Evolutionary conservation across 208 protist species (phyloP), one percentile per base, ranked within the genome.

Genomic region (Trypanosoma scelopori): DNA sequence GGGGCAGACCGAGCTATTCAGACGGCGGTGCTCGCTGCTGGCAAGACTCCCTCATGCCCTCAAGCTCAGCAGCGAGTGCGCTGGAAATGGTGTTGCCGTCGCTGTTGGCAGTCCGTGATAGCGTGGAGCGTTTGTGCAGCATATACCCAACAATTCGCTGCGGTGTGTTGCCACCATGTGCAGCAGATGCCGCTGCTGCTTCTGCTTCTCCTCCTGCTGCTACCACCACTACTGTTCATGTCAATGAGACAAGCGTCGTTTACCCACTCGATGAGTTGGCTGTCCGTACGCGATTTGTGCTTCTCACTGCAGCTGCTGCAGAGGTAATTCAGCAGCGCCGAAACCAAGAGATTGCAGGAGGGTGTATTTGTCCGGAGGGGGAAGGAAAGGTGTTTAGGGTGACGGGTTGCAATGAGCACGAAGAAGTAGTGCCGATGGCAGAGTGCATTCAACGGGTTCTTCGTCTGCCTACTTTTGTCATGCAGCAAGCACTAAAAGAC

Each of bases 261-360:
- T 70, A 65, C 35, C 69, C 76, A 22, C 59, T 82, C 9, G 69
- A 73, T 64, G 77, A 82, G 37, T 67, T 82, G 41, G 57, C 23
- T 11, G 50, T 68, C 1, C 71, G 72, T n/a, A 51, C 55, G 3
- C 66, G 66, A 45, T 82, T 74, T 65, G 37, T 74, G 27, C 46
- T 82, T 39, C 52, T 68, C 32, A 37, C 32, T 41, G 56, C 32
- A 12, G 74, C 56, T 55, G 32, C 57, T 28, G 60, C 52, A 32
- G 23, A 20, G 6, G 42, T 67, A 28, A 35, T 51, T 9, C 48
- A 35, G n/a, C 37, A 42, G 5, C 20, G 12, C 37, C 53, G 48
- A 22, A 47, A 9, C 13, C 30, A 50, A 27, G 48, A 35, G 27
- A 32, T 20, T 27, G 32, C 1, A 25, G 5, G 32, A 20, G 50